These are phyloP conservation scores for Leccinum rimulosum DNA, from an alignment of 768 basidiomycete species.

Conservation along the genomic window DNA sequence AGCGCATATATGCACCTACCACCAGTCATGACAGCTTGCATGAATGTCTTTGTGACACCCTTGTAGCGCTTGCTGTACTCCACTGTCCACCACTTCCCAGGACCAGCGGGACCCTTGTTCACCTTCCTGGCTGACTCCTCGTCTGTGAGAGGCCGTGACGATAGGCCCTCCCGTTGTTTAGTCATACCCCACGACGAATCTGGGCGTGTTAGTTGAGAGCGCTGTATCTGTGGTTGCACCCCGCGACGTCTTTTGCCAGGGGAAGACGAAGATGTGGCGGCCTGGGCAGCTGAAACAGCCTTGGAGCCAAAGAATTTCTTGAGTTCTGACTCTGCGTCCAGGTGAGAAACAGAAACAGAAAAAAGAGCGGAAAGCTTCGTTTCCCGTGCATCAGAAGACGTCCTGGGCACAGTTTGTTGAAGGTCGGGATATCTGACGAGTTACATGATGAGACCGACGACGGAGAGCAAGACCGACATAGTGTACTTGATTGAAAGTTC, in stretches of 20 bases:
- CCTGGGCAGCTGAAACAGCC: slow-evolving; percentile 69
- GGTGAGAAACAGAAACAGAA: slow-evolving; percentile 73
- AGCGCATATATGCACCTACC: slow-evolving; percentile 45
- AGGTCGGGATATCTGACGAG: slow-evolving; percentile 50
- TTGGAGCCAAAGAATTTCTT: slow-evolving; percentile 92
- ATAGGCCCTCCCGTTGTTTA: slow-evolving; percentile 68
- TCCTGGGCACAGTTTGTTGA: slow-evolving; percentile 33
- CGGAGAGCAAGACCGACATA: not conserved
- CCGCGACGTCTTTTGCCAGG: slow-evolving; percentile 39
- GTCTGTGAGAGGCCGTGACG: slow-evolving; percentile 53
- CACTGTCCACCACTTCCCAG: slow-evolving; percentile 87
- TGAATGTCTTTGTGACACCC: slow-evolving; percentile 75
- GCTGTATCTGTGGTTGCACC: slow-evolving; percentile 35
- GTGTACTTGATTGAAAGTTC: slow-evolving; percentile 79
- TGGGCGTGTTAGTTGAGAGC: slow-evolving; percentile 77
- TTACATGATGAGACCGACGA: slow-evolving; percentile 1
- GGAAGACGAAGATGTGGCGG: slow-evolving; percentile 32
- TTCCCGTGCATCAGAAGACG: slow-evolving; percentile 26
- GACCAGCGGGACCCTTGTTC: slow-evolving; percentile 38
- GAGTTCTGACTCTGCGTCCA: slow-evolving; percentile 90
- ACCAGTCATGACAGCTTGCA: slow-evolving; percentile 77
- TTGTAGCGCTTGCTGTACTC: slow-evolving; percentile 86
- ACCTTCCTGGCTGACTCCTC: slow-evolving; percentile 51
- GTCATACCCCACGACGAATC: slow-evolving; percentile 74
- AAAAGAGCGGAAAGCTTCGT: slow-evolving; percentile 54